A percentile compares a stretch with the other conserved stretches of the same genome.
phyloP scores from a whole-genome alignment of 2,329 filamentous ascomycete species.

The Cercospora zeina region DNA sequence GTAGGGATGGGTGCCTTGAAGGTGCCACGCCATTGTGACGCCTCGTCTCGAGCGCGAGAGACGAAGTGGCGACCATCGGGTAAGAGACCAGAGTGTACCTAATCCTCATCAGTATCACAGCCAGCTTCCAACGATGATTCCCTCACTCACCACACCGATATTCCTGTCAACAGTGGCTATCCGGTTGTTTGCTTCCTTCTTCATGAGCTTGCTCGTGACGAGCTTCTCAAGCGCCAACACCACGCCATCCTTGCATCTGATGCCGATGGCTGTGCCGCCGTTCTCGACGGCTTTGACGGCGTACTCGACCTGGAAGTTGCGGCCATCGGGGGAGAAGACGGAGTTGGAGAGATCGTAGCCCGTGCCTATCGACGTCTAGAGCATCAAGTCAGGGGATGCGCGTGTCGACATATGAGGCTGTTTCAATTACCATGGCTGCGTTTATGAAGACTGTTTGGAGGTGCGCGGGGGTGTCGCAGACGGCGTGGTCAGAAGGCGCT shows the following conservation, averaged over 20 bases:
- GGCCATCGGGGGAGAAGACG: slow-evolving; percentile 97
- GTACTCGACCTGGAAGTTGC: slow-evolving; percentile 98
- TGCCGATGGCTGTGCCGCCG: slow-evolving; percentile 91
- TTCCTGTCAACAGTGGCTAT: slow-evolving; percentile 94
- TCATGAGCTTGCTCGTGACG: slow-evolving; percentile 90
- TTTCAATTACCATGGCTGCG: slow-evolving; percentile 36
- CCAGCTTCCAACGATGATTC: neutral
- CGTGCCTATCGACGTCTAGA: slow-evolving; percentile 96
- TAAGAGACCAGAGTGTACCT: slow-evolving; percentile 92
- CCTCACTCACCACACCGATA: slow-evolving; percentile 75
- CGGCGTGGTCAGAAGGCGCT: neutral
- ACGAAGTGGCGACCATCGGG: slow-evolving; percentile 95
- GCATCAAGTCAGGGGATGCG: slow-evolving; percentile 5
- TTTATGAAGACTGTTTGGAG: slow-evolving; percentile 12
- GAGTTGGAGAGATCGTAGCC: slow-evolving; percentile 99
- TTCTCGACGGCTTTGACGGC: slow-evolving; percentile 98
- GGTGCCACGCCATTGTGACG: slow-evolving; percentile 82
- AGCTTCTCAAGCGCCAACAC: slow-evolving; percentile 97
- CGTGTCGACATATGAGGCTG: slow-evolving; percentile 12
- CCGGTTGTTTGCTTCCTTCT: slow-evolving; percentile 92
- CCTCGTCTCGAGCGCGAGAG: slow-evolving; percentile 90
- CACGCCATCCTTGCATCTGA: slow-evolving; percentile 95
- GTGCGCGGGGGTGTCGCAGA: slow-evolving; percentile 13
- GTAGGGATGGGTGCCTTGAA: slow-evolving; percentile 95
- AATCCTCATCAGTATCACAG: slow-evolving; percentile 20